These are phyloP conservation scores for Fusarium decemcellulare DNA, from an alignment of 2,329 filamentous ascomycete genomes.

Conservation along the genomic window DNA sequence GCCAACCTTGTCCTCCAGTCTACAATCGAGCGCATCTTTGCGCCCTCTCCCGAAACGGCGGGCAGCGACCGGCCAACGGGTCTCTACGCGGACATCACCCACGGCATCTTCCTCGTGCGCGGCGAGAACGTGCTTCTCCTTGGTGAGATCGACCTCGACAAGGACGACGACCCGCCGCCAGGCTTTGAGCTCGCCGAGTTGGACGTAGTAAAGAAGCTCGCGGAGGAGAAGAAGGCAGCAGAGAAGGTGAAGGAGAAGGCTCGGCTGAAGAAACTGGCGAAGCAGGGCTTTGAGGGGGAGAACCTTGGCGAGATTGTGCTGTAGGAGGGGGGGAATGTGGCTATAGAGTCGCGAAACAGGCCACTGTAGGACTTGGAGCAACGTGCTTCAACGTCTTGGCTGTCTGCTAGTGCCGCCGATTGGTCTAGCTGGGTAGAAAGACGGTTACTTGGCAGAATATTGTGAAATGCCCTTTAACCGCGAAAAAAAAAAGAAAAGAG, in stretches of 20 bases:
- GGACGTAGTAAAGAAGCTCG: constrained; percentile 79
- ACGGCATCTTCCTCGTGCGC: constrained; percentile 91
- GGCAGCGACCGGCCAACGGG: constrained; percentile 54
- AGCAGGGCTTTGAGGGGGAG: constrained; percentile 90
- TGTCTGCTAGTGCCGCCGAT: constrained; percentile 1
- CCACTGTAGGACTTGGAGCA: constrained; percentile 2
- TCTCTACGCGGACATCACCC: constrained; percentile 86
- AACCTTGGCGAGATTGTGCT: constrained; percentile 81
- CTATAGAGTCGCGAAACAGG: background rate
- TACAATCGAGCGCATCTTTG: constrained; percentile 90
- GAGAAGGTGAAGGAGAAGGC: constrained; percentile 83
- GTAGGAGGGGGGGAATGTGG: constrained; percentile 49
- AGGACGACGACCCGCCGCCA: constrained; percentile 88
- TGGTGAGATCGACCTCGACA: constrained; percentile 97
- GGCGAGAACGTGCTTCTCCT: constrained; percentile 98
- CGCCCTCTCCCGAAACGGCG: constrained; percentile 61
- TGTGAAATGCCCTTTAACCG: constrained; percentile 69
- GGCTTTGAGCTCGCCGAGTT: constrained; percentile 77
- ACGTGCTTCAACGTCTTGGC: constrained; percentile 20
- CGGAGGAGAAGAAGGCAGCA: constrained; percentile 77
- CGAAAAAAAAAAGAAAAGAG: constrained; percentile 3
- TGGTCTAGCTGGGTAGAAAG: constrained; percentile 43
- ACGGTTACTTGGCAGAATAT: constrained; percentile 68
- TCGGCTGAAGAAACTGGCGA: constrained; percentile 78
- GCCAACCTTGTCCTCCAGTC: constrained; percentile 96